These are phyloP conservation scores for Stropharia rugosoannulata DNA, from an alignment of 768 basidiomycete species.

Conservation along the genomic window DNA sequence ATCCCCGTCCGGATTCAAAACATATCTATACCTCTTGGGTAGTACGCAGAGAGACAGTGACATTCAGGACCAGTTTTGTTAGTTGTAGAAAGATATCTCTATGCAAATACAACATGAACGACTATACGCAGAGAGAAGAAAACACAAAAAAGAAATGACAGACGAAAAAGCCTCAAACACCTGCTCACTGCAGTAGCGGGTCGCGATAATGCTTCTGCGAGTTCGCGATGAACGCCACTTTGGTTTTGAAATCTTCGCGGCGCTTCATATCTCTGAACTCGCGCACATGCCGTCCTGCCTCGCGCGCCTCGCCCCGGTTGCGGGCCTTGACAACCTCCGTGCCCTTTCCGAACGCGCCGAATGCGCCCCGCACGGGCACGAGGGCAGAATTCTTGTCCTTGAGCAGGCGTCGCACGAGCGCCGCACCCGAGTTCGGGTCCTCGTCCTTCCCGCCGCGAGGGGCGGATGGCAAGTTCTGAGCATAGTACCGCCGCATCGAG, in stretches of 20 bases:
- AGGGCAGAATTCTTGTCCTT: constrained; percentile 84
- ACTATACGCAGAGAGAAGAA: constrained; percentile 18
- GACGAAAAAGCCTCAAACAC: not conserved
- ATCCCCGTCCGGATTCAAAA: too few relatives aligned
- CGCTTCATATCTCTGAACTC: constrained; percentile 81
- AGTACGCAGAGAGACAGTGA: too few relatives aligned
- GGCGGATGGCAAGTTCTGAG: constrained; percentile 66
- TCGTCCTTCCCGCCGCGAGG: constrained; percentile 41
- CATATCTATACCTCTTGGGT: too few relatives aligned
- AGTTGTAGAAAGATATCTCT: too few relatives aligned
- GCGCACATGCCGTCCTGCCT: constrained; percentile 84
- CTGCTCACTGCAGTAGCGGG: constrained; percentile 31
- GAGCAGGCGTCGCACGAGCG: constrained; percentile 73
- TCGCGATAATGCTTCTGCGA: constrained; percentile 87
- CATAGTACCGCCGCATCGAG: constrained; percentile 81
- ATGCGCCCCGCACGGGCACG: constrained; percentile 82
- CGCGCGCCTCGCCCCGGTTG: constrained; percentile 92
- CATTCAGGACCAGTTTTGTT: too few relatives aligned
- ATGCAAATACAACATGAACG: constrained; percentile 8
- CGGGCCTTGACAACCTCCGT: constrained; percentile 85
- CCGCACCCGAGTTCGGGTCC: constrained; percentile 72
- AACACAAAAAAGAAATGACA: not conserved
- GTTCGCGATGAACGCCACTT: constrained; percentile 77
- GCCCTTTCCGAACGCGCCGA: constrained; percentile 82
- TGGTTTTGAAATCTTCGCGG: constrained; percentile 83